Base-by-base conservation (phyloP, 2,329 filamentous ascomycete genomes). In the Pyrenophora graminea region DNA sequence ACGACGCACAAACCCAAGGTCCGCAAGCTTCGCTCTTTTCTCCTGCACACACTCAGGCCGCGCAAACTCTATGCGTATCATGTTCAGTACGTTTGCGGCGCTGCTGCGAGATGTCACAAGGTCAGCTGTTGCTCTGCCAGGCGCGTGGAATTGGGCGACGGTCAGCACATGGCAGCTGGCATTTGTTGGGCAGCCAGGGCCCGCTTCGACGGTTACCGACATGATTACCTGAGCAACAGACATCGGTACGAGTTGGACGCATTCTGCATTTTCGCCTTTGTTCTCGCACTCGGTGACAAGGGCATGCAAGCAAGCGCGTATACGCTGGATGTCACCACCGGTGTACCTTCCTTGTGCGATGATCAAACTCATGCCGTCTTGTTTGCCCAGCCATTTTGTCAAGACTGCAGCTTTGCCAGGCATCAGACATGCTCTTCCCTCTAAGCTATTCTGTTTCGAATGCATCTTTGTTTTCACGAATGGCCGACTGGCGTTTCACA, bases 161-260 rank as follows among this genome's bases (percentile, higher is more conserved):
- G 36, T 31, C 30, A 27, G 31, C 31, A 47, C 43, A 46, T 47
- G 43, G 48, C 38, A 39, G 30, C 39, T 23, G 38, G 40, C 36
- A 45, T 53, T 45, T 49, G 45, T 53, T 53, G 50, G 40, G 45
- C 50, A 48, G 45, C 30, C 39, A 39, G 34, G 44, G 34, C 21
- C 39, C 34, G 36, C 9, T 6, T 41, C 18, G 3, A 39, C 31
- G 45, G 39, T 23, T 37, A 39, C n/a, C 45, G 3, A 31, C 50
- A 49, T 19, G 25, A 27, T 23, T 37, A 40, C 39, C 23, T 40
- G 6, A 15, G 39, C 13, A 39, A 38, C 45, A 43, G 27, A 21
- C 39, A 33, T 34, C 34, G 38, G 34, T 18, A 48, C 23, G 23
- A 36, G 40, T 31, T 31, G 39, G 43, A 38, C 21, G 10, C 39